phyloP scores from a whole-genome alignment of 768 basidiomycete species.

The Cyclocybe aegerita region DNA sequence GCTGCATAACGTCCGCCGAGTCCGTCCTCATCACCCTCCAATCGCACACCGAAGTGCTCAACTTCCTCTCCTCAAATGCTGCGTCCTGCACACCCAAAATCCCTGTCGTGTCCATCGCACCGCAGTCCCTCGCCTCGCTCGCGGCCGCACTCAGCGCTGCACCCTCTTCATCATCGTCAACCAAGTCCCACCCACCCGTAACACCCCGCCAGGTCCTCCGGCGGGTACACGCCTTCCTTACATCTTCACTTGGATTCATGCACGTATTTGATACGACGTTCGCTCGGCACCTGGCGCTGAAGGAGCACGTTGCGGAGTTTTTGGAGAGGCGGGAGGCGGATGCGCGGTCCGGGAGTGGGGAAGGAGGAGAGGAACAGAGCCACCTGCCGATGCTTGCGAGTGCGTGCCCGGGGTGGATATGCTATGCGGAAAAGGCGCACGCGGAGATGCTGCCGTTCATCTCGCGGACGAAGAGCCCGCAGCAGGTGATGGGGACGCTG shows the following conservation, averaged over 20 bases:
- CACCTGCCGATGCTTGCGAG: slow-evolving; percentile 89
- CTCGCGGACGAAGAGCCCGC: slow-evolving; percentile 85
- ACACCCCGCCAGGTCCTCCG: slow-evolving; percentile 62
- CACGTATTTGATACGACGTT: slow-evolving; percentile 95
- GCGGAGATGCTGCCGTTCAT: slow-evolving; percentile 92
- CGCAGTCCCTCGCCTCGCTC: slow-evolving; percentile 24
- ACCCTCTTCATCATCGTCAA: slow-evolving; percentile 21
- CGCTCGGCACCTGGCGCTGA: slow-evolving; percentile 80
- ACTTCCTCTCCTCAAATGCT: slow-evolving; percentile 48
- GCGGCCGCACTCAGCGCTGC: slow-evolving; percentile 18
- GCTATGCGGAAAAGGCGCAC: slow-evolving; percentile 98
- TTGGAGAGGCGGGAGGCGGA: slow-evolving; percentile 57
- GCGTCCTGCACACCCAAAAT: slow-evolving; percentile 12
- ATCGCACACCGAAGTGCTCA: slow-evolving; percentile 89
- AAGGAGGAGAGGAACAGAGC: slow-evolving; percentile 17
- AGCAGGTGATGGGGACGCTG: slow-evolving; percentile 91
- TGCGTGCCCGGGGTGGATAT: slow-evolving; percentile 99
- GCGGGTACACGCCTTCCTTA: slow-evolving; percentile 72
- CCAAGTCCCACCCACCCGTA: slow-evolving; percentile 9
- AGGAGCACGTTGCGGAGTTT: slow-evolving; percentile 83
- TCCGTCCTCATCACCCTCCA: slow-evolving; percentile 95
- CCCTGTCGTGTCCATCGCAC: slow-evolving; percentile 23
- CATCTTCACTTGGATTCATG: slow-evolving; percentile 66
- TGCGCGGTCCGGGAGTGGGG: slow-evolving; percentile 5
- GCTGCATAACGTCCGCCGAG: slow-evolving; percentile 98